phyloP scores from a whole-genome alignment of 306 rosid species.

The Cicer chorassanicum region DNA sequence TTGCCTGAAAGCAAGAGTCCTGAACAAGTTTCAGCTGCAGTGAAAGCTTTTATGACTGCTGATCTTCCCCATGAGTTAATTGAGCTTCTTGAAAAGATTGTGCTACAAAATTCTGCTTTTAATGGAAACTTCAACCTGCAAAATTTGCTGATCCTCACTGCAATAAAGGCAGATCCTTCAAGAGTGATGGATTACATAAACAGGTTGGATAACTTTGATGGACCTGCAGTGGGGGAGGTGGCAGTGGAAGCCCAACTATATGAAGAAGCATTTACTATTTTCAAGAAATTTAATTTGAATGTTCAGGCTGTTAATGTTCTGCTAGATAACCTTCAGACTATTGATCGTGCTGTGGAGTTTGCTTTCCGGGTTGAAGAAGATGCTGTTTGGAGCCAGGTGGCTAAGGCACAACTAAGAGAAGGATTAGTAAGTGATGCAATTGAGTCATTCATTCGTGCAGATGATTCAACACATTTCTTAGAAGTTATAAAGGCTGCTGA shows the following conservation, averaged over 20 bases:
- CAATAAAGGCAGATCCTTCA: slow-evolving; percentile 94
- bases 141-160: slow-evolving; percentile 86
- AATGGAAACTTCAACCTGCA: slow-evolving; percentile 93
- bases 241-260: slow-evolving; percentile 91
- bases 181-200: slow-evolving; percentile 97
- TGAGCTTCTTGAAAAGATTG: slow-evolving; percentile 97
- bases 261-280: slow-evolving; percentile 87
- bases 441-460: slow-evolving; percentile 95
- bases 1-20: slow-evolving; percentile 99
- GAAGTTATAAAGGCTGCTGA: slow-evolving; percentile 90
- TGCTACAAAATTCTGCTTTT: slow-evolving; percentile 94
- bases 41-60: slow-evolving; percentile 99
- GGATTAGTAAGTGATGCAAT: slow-evolving; percentile 93
- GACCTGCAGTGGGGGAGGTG: slow-evolving; percentile 97
- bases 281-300: slow-evolving; percentile 93
- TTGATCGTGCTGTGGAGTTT: slow-evolving; percentile 93
- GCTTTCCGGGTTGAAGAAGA: slow-evolving; percentile 96
- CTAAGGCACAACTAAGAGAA: slow-evolving; percentile 87
- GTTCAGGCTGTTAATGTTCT: slow-evolving; percentile 91
- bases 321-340: slow-evolving; percentile 73
- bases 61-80: slow-evolving; percentile 94
- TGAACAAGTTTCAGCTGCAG: slow-evolving; percentile 96
- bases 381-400: slow-evolving; percentile 99
- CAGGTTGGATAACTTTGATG: slow-evolving; percentile 91
- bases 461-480: slow-evolving; percentile 81